These are phyloP conservation scores for Lepidopterella palustris DNA, from an alignment of 495 filamentous ascomycete genomes.

Conservation along the genomic window DNA sequence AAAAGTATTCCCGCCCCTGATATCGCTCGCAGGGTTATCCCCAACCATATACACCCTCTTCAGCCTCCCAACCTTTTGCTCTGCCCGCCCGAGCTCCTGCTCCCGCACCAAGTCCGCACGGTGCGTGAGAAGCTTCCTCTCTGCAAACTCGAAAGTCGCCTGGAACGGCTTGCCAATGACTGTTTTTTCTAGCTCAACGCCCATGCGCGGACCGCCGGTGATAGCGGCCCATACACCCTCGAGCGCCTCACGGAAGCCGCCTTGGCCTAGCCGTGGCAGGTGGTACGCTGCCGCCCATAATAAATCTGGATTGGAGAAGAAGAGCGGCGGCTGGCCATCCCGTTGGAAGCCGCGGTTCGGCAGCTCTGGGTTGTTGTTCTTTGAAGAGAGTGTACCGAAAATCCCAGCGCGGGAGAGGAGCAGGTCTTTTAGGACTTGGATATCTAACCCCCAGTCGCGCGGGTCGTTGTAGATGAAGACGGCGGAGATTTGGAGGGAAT, in stretches of 20 bases:
- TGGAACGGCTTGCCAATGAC: constrained; percentile 80
- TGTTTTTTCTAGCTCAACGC: constrained; percentile 54
- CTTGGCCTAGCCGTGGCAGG: constrained; percentile 87
- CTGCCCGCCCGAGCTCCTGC: too few species aligned
- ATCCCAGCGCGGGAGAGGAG: constrained; percentile 67
- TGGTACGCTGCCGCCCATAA: constrained; percentile 78
- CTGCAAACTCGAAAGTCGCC: constrained; percentile 77
- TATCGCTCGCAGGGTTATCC: constrained; percentile 91
- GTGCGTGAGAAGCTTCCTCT: constrained; percentile 59
- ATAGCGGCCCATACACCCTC: constrained; percentile 69
- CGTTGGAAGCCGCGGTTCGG: constrained; percentile 70
- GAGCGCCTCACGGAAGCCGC: constrained; percentile 77
- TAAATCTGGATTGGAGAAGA: constrained; percentile 85
- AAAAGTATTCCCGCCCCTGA: constrained; percentile 79
- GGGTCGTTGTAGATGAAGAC: constrained; percentile 89
- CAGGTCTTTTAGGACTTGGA: constrained; percentile 72
- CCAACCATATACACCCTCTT: constrained; percentile 90
- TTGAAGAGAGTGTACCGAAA: constrained; percentile 66
- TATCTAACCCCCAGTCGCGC: constrained; percentile 88
- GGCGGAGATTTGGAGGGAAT: constrained; percentile 66
- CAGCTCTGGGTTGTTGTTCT: constrained; percentile 47
- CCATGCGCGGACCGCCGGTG: constrained; percentile 52
- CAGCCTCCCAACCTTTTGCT: constrained; percentile 45
- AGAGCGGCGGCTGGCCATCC: constrained; percentile 72
- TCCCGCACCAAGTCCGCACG: constrained; percentile 42